Evolutionary conservation across 495 filamentous ascomycete species (phyloP).

Genomic region (Tuber aestivum): DNA sequence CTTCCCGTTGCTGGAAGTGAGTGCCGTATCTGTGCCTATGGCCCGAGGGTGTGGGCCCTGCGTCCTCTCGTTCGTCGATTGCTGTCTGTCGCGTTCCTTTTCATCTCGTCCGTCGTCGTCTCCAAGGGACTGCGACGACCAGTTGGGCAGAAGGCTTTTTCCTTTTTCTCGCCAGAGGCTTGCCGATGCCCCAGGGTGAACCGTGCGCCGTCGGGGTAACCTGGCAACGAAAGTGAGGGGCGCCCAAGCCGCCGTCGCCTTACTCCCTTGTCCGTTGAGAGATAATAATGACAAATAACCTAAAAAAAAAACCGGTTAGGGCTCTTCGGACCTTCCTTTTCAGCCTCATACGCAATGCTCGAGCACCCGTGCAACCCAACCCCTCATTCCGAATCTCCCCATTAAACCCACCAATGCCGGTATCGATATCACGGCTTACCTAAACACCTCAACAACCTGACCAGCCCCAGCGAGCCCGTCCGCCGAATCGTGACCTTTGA

Average conservation of each 20-base stretch:
- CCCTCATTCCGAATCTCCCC: not conserved
- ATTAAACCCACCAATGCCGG: too few species aligned
- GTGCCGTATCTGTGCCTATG: not conserved
- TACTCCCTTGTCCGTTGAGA: not conserved
- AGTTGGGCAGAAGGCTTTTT: not conserved
- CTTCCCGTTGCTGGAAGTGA: not conserved
- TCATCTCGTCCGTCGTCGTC: not conserved
- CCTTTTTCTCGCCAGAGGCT: not conserved
- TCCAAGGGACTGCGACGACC: not conserved
- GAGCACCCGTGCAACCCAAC: conserved; percentile 1
- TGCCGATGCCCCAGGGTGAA: conserved; percentile 17
- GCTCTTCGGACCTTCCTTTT: conserved; percentile 2
- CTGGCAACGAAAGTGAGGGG: not conserved
- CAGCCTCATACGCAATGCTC: conserved; percentile 38
- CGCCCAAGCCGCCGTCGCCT: too few species aligned
- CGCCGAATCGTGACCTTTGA: not conserved
- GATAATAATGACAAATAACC: not conserved
- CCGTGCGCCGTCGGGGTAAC: conserved; percentile 22
- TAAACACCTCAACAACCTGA: not conserved
- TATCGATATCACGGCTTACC: too few species aligned
- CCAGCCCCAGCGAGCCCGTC: not conserved
- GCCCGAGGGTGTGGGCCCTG: conserved; percentile 12
- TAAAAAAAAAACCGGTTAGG: not conserved
- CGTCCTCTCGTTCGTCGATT: not conserved
- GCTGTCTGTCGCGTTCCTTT: conserved; percentile 20